These are phyloP conservation scores for Lyophyllum decastes DNA, from an alignment of 768 basidiomycete genomes.

Conservation along the genomic window DNA sequence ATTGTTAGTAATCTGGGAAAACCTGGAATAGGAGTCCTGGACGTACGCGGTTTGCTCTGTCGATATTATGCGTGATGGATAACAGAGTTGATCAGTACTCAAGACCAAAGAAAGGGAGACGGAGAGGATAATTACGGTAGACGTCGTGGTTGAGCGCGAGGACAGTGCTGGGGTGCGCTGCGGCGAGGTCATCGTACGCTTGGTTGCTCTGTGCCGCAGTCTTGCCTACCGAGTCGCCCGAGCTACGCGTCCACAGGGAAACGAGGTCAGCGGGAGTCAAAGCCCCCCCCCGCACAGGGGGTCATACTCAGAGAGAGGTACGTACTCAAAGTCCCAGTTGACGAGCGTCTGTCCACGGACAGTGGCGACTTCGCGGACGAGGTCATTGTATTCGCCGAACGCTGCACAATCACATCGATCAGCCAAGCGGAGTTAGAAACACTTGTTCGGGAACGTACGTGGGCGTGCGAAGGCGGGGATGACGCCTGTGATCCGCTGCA, in stretches of 20 bases:
- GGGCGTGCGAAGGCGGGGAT: slow-evolving; percentile 43
- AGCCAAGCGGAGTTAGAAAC: neutral
- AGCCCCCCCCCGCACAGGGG: too few relatives aligned
- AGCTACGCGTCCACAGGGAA: slow-evolving; percentile 23
- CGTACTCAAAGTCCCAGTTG: slow-evolving; percentile 29
- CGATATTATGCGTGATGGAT: too few relatives aligned
- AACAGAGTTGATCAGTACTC: neutral
- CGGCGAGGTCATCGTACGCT: slow-evolving; percentile 26
- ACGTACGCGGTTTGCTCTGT: slow-evolving; percentile 24
- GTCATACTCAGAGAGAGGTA: neutral
- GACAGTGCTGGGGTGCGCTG: slow-evolving; percentile 28
- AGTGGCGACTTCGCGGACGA: slow-evolving; percentile 28
- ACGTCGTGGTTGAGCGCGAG: slow-evolving; percentile 41
- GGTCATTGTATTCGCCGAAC: slow-evolving; percentile 41
- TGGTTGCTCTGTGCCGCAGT: slow-evolving; percentile 25
- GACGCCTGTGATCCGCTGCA: slow-evolving; percentile 36
- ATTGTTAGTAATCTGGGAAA: too few relatives aligned
- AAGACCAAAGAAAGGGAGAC: neutral
- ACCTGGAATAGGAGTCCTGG: neutral
- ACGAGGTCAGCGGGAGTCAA: too few relatives aligned
- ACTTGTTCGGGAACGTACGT: slow-evolving; percentile 28
- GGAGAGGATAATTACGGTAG: slow-evolving; percentile 18
- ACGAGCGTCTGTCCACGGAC: slow-evolving; percentile 21
- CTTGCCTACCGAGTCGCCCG: slow-evolving; percentile 38
- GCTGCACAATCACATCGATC: slow-evolving; percentile 20